These are phyloP conservation scores for Cyclotella baltica DNA, from an alignment of 108 stramenopile genomes.

Conservation along the genomic window DNA sequence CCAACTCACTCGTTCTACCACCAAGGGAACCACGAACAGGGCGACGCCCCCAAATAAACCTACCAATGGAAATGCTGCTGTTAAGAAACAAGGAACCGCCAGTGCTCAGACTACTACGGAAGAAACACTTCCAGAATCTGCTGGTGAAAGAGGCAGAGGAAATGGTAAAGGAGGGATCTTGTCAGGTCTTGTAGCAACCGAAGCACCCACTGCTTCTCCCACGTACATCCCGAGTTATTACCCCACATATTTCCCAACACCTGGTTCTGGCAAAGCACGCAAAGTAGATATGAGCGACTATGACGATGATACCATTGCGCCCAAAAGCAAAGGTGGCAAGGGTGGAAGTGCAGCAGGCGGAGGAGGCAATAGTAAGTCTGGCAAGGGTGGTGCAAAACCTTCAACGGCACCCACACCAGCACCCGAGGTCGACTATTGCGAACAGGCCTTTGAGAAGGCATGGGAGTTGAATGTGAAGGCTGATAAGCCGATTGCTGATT, in stretches of 20 bases:
- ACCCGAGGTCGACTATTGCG: background rate
- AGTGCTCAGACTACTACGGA: background rate
- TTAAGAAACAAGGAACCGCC: background rate
- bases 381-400: background rate
- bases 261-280: background rate
- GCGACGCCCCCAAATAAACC: background rate
- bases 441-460: constrained; percentile 4
- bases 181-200: background rate
- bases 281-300: background rate
- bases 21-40: background rate
- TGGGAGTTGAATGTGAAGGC: constrained; percentile 13
- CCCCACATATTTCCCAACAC: constrained; percentile 5
- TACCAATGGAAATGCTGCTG: background rate
- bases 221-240: constrained; percentile 1
- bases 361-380: background rate
- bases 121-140: background rate
- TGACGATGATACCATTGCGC: background rate
- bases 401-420: background rate
- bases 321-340: background rate
- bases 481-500: background rate
- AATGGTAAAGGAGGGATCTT: background rate
- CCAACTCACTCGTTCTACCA: background rate
- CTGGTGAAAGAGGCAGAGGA: background rate
- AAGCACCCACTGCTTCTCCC: background rate
- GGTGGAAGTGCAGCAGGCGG: no score